A percentile compares a stretch with the other conserved stretches of the same genome.
These are phyloP conservation scores for Lunularia cruciata DNA, from an alignment of 225 moss, liverwort and hornwort genomes.

Conservation along the genomic window DNA sequence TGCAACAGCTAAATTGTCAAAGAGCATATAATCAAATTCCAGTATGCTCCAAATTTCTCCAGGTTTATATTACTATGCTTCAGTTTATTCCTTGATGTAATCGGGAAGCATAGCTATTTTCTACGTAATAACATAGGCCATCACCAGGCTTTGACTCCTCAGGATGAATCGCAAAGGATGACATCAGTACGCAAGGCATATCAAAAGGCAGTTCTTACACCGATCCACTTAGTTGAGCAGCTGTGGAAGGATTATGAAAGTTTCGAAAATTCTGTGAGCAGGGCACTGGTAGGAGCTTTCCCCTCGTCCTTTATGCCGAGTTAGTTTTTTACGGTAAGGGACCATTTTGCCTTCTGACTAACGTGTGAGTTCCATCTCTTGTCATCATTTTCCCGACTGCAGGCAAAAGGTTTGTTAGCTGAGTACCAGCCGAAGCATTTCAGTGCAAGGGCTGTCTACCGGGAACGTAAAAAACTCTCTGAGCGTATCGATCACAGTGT, in stretches of 20 bases:
- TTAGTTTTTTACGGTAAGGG: not conserved
- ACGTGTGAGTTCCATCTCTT: not conserved
- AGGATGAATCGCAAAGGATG: conserved; percentile 97
- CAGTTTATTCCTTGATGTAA: too few relatives aligned
- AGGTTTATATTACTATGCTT: too few relatives aligned
- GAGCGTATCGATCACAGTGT: conserved; percentile 87
- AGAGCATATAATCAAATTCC: too few relatives aligned
- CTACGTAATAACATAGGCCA: too few relatives aligned
- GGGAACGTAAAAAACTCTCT: conserved; percentile 93
- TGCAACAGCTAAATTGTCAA: too few relatives aligned
- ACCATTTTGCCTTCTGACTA: not conserved
- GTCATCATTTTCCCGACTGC: conserved; percentile 53
- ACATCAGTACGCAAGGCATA: conserved; percentile 94
- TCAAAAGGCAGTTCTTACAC: conserved; percentile 89
- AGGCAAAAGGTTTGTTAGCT: conserved; percentile 96
- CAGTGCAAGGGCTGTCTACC: conserved; percentile 99
- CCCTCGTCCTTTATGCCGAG: not conserved
- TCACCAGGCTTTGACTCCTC: conserved; percentile 63
- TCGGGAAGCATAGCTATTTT: too few relatives aligned
- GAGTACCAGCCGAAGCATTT: conserved; percentile 98
- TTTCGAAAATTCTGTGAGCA: conserved; percentile 99
- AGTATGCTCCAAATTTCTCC: too few relatives aligned
- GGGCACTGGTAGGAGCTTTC: conserved; percentile 69
- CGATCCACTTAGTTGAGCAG: conserved; percentile 85
- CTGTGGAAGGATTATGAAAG: conserved; percentile 97